Conservation (phyloP, 23 red algal species). For the Agarophyton chilense region DNA sequence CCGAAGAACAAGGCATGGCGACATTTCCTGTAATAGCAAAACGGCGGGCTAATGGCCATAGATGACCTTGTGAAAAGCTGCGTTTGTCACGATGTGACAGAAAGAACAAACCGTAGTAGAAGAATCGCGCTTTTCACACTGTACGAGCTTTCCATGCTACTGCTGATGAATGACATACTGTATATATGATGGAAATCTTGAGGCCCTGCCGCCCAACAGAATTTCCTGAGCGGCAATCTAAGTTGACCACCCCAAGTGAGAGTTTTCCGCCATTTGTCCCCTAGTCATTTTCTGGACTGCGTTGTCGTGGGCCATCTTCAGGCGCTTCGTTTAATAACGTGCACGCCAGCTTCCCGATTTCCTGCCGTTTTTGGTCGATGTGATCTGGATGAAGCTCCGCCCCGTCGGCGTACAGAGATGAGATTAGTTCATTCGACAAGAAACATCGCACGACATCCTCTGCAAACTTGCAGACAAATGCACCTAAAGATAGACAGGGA, state of each 20-base stretch:
- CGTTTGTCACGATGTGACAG: not conserved
- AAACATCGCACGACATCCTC: constrained; percentile 41
- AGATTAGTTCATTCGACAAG: not conserved
- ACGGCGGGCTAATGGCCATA: not conserved
- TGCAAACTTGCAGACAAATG: constrained; percentile 56
- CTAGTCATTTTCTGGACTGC: not conserved
- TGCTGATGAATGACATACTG: too few relatives aligned
- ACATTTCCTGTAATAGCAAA: not conserved
- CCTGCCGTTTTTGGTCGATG: constrained; percentile 31
- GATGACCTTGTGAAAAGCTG: not conserved
- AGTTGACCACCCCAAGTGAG: too few relatives aligned
- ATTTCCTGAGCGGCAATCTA: too few relatives aligned
- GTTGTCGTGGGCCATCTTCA: not conserved
- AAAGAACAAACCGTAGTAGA: not conserved
- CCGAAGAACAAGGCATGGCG: not conserved
- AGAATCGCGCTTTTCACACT: not conserved
- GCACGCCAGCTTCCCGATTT: constrained; percentile 59
- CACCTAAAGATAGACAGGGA: not conserved
- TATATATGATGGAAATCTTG: too few relatives aligned
- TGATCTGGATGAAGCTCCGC: constrained; percentile 7
- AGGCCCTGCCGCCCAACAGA: too few relatives aligned
- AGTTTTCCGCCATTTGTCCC: too few relatives aligned
- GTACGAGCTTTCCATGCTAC: too few relatives aligned
- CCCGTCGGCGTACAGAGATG: constrained; percentile 1
- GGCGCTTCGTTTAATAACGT: constrained; percentile 8